Evolutionary conservation across 768 basidiomycete genomes (phyloP), one percentile per base, ranked within the genome.

Genomic region (Podaxis sp.): DNA sequence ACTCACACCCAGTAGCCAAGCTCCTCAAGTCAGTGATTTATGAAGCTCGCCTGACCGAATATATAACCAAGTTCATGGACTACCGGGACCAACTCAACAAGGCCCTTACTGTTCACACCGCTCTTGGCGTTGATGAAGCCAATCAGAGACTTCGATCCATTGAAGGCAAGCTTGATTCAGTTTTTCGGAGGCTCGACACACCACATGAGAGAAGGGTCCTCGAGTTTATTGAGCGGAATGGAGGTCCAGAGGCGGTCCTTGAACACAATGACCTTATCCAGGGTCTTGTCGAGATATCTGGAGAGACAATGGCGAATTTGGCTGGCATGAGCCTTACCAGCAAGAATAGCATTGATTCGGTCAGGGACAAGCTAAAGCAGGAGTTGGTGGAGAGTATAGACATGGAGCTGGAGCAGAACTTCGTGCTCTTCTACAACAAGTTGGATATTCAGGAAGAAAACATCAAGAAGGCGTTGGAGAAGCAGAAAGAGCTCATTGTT

Each of bases 31-130:
- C 75, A 0, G 68, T 57, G 1, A 65, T 70, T 2, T 84, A 80
- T 72, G 80, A 82, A 57, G 60, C 46, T 0, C 72, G 73, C 9
- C 73, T 84, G 1, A 65, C 75, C 0, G 71, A 69, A 3, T 79
- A 70, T 57, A 70, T 66, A 8, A 65, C 64, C 7, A 57, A 48
- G 5, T 83, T 83, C 68, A 64, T 68, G 17, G 68, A 77, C 13
- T 73, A 77, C 53, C 71, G 73, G 17, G 64, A 70, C 30, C 72
- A 75, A 3, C 71, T 83, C n/a, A 68, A 76, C 42, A 67, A 77
- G 9, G 74, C 74, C 0, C 66, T 84, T 0, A 61, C 73, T 1
- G 65, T 82, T 38, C 77, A 81, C 64, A 77, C 76, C 1, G 73
- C 77, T 17, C 57, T 73, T 0, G 75, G 73, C 2, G 70, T 79